These are phyloP conservation scores for Alternaria longipes DNA, from an alignment of 2,329 filamentous ascomycete genomes.

Conservation along the genomic window DNA sequence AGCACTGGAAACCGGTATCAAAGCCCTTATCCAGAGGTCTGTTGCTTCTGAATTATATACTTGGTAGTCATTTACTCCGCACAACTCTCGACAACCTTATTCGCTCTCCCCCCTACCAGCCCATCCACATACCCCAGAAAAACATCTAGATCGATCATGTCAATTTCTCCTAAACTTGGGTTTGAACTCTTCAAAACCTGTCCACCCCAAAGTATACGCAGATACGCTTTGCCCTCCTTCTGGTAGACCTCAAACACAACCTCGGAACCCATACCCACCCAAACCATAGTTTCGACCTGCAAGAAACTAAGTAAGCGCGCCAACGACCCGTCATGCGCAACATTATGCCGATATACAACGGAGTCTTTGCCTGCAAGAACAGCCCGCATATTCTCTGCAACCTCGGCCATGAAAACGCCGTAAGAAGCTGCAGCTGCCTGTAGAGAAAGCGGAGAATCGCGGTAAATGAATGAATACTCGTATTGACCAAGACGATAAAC, in stretches of 20 bases:
- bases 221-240: conserved; percentile 52
- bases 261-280: conserved; percentile 85
- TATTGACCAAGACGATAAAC: conserved; percentile 82
- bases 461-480: conserved; percentile 82
- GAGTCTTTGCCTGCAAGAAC: conserved; percentile 28
- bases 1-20: background rate
- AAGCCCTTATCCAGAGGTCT: background rate
- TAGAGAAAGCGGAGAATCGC: conserved; percentile 70
- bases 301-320: conserved; percentile 73
- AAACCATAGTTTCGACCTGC: conserved; percentile 79
- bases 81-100: conserved; percentile 51
- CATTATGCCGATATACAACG: conserved; percentile 74
- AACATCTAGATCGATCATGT: conserved; percentile 73
- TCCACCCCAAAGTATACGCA: conserved; percentile 77
- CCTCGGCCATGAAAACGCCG: conserved; percentile 78
- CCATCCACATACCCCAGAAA: conserved; percentile 76
- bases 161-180: conserved; percentile 71
- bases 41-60: background rate
- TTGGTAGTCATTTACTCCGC: conserved; percentile 30
- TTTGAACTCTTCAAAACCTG: conserved; percentile 72
- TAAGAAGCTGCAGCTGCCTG: conserved; percentile 68
- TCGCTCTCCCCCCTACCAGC: conserved; percentile 66
- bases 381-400: conserved; percentile 70
- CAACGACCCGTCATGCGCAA: conserved; percentile 81
- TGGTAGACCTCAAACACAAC: conserved; percentile 76